Evolutionary conservation across 2,329 filamentous ascomycete species (phyloP), one percentile per base, ranked within the genome.

Genomic region (Amylocarpus encephaloides): DNA sequence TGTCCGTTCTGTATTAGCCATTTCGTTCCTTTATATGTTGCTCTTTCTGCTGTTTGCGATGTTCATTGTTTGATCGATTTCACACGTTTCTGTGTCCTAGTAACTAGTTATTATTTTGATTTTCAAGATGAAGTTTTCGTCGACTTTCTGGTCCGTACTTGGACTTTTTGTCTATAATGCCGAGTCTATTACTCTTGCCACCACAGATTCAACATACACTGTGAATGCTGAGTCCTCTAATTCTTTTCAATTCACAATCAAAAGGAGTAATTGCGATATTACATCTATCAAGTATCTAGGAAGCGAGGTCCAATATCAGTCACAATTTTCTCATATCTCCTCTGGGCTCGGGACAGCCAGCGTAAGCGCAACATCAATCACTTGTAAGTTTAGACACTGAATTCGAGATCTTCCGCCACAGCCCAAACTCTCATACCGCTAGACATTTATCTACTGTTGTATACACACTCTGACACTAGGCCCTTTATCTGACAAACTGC

Each of bases 231-330:
- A 71, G 36, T 74, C 71, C 10, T 50, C 68, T 30, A 77, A 79
- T 54, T 50, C 74, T 2, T 66, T 81, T 46, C 64, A 73, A 34
- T 74, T 80, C 55, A 73, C 72, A 2, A 72, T 81, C 44, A 73
- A 68, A 56, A 69, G 72, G 42, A 70, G 69, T 13, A 82, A 69
- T 62, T 83, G 81, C 57, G 82, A 84, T 57, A 80, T 85, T 63
- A 82, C 74, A 12, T 83, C 80, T 0, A 78, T 85, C 63, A 73
- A 74, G 48, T 84, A 74, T 61, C 75, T 77, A 19, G 76, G 78
- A 52, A 71, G 36, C 39, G 78, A 85, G 62, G 72, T 81, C 6
- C 82, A 85, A 64, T 77, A 79, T 57, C 54, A 66, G 6, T 64
- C 65, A 42, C 72, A 71, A 41, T 71, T 71, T 19, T 76, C 75